phyloP scores from a whole-genome alignment of 1,139 yeast species.

The Blastobotrys buckinghamii region DNA sequence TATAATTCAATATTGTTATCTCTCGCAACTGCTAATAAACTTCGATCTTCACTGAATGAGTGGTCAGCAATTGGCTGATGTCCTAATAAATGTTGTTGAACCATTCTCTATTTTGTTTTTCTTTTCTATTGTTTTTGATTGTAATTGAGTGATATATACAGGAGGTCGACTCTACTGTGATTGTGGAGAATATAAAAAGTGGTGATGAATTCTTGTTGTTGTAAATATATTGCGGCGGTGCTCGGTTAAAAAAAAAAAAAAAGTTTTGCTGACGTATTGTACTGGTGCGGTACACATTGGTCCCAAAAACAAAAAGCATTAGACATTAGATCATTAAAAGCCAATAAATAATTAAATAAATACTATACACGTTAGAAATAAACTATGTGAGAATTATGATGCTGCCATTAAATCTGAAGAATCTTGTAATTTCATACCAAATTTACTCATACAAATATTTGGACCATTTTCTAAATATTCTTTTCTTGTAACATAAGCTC shows the following conservation, averaged over 20 bases:
- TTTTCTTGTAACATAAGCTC: constrained; percentile 59
- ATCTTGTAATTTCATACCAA: constrained; percentile 20
- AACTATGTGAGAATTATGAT: no score
- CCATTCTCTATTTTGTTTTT: constrained; percentile 10
- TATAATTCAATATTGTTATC: constrained; percentile 72
- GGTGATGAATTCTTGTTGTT: not conserved
- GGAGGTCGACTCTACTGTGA: constrained; percentile 31
- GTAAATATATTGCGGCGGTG: not conserved
- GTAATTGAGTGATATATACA: constrained; percentile 16
- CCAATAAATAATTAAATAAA: no score
- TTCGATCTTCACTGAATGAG: constrained; percentile 67
- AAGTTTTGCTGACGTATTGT: no score
- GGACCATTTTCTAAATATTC: constrained; percentile 87
- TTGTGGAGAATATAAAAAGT: no score
- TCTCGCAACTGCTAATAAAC: constrained; percentile 74
- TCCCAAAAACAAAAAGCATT: no score
- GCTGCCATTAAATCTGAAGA: not conserved
- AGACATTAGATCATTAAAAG: no score
- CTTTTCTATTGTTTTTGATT: not conserved
- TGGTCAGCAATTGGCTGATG: constrained; percentile 88
- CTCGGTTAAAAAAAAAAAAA: no score
- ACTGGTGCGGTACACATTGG: no score
- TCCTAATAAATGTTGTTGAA: constrained; percentile 49
- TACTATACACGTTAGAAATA: no score
- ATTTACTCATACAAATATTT: constrained; percentile 24